These are phyloP conservation scores for Rhododendron kiyosumense DNA, from an alignment of 148 eudicot species.

Conservation along the genomic window DNA sequence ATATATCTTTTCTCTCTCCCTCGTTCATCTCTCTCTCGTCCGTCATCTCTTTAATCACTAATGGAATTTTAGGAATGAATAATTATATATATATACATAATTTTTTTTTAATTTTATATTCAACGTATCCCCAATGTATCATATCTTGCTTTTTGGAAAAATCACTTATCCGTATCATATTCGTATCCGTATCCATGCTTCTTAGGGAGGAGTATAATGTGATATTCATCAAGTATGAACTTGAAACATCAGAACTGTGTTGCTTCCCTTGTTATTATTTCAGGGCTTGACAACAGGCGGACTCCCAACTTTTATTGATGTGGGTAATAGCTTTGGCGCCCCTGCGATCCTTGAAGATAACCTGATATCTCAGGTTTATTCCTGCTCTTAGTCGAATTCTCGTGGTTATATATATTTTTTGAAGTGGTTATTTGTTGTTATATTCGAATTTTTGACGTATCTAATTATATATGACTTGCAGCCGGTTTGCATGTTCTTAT, in stretches of 20 bases:
- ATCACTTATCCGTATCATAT: no score
- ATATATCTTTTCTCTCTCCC: no score
- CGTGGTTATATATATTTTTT: not conserved
- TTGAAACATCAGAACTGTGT: not conserved
- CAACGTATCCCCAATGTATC: no score
- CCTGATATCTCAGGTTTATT: slow-evolving; percentile 71
- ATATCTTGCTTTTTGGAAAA: no score
- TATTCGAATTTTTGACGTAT: not conserved
- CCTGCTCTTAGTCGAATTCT: not conserved
- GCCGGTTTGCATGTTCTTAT: not conserved
- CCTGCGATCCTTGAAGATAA: slow-evolving; percentile 95
- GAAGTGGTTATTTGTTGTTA: not conserved
- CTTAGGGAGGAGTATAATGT: not conserved
- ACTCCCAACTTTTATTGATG: slow-evolving; percentile 93
- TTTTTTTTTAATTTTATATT: no score
- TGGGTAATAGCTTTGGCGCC: slow-evolving; percentile 98
- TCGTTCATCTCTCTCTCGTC: no score
- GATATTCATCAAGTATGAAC: not conserved
- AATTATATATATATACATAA: no score
- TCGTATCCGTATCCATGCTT: no score
- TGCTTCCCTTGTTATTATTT: slow-evolving; percentile 10
- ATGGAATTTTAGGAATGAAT: no score
- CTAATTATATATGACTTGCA: not conserved
- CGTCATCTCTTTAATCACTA: no score
- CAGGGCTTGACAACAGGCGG: slow-evolving; percentile 99